Conservation (phyloP, 306 rosid species). For the Nissolia schottii region DNA sequence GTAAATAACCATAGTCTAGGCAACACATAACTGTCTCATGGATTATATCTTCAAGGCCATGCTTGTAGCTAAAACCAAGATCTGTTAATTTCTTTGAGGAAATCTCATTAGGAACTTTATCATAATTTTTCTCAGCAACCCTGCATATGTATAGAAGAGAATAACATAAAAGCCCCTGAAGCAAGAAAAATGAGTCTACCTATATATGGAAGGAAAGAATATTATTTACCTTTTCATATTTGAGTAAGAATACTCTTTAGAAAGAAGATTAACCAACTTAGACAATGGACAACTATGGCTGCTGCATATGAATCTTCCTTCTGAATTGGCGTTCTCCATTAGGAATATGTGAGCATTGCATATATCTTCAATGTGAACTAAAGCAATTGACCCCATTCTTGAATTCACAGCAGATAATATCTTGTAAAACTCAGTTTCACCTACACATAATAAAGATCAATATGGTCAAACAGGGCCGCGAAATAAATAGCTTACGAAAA, state of each 20-base stretch:
- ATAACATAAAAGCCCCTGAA: not conserved
- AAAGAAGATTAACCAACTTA: conserved; percentile 38
- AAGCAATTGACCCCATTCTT: conserved; percentile 70
- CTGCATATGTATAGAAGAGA: conserved; percentile 15
- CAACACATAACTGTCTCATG: conserved; percentile 44
- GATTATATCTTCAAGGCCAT: conserved; percentile 55
- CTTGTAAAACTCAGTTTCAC: conserved; percentile 38
- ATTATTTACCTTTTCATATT: conserved; percentile 36
- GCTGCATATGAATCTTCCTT: conserved; percentile 64
- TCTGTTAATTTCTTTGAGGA: conserved; percentile 66
- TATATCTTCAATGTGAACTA: conserved; percentile 74
- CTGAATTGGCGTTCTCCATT: conserved; percentile 61
- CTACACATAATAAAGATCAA: conserved; percentile 30
- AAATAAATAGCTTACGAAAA: not conserved
- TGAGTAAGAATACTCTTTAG: conserved; percentile 42
- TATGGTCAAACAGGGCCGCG: not conserved
- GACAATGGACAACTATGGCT: conserved; percentile 44
- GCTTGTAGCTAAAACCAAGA: conserved; percentile 65
- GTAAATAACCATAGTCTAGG: conserved; percentile 44
- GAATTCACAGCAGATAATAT: conserved; percentile 69
- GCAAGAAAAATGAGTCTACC: not conserved
- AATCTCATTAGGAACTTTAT: conserved; percentile 40
- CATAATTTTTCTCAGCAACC: conserved; percentile 32
- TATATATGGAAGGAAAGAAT: not conserved
- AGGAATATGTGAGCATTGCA: conserved; percentile 78